Conservation (phyloP, 306 rosid genomes). For the Canavalia gladiata region DNA sequence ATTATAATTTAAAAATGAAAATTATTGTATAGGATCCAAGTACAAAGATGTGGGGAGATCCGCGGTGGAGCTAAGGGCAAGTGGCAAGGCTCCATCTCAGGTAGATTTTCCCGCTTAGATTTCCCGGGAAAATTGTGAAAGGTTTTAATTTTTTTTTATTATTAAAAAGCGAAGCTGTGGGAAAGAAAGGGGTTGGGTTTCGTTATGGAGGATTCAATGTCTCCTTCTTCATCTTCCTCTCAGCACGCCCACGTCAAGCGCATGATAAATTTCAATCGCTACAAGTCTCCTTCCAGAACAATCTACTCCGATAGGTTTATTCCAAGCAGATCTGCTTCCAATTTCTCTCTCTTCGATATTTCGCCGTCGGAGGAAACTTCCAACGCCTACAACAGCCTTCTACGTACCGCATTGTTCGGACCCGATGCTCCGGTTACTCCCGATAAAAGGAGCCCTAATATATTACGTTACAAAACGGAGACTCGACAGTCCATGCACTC, state of each 20-base stretch:
- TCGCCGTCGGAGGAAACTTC: conserved; percentile 47
- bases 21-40: too few species aligned
- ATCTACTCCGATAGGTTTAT: conserved; percentile 89
- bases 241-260: conserved; percentile 70
- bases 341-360: conserved; percentile 73
- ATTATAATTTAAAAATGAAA: too few species aligned
- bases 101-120: not conserved
- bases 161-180: not conserved
- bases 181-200: not conserved
- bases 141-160: not conserved
- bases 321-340: conserved; percentile 87
- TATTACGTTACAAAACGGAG: conserved; percentile 83
- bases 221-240: conserved; percentile 44
- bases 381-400: conserved; percentile 63
- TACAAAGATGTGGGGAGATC: too few species aligned
- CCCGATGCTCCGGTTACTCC: conserved; percentile 70
- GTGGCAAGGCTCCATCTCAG: not conserved
- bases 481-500: conserved; percentile 79
- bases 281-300: conserved; percentile 71
- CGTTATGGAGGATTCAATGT: not conserved
- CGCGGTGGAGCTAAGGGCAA: not conserved
- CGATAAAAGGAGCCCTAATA: conserved; percentile 68
- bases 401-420: conserved; percentile 75
- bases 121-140: conserved; percentile 28
- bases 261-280: conserved; percentile 66